Evolutionary conservation across 768 basidiomycete genomes (phyloP), one percentile per base, ranked within the genome.

Genomic region (Calocera cornea): DNA sequence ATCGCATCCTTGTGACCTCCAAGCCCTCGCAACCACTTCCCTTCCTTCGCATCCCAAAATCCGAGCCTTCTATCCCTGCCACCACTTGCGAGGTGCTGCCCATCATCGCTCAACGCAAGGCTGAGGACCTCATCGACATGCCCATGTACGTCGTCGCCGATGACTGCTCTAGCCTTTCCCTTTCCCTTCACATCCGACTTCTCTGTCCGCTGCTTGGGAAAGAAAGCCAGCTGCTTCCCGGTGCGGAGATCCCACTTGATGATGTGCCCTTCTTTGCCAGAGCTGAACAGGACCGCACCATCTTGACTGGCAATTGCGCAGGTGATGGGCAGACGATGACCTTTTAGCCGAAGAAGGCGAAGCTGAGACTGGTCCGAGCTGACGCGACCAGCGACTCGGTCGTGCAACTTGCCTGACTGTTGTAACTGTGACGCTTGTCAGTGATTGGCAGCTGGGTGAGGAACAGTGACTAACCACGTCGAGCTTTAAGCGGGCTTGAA

Each of bases 241-340:
- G 83, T 83, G 11, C 74, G 75, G 31, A 95, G 79, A 73, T 90
- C 84, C 89, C 90, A 93, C 75, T 92, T 90, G 66, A 88, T 82
- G 73, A 99, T 91, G 14, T 83, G 80, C 1, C 95, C 97, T 72
- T 95, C 92, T 75, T 99, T 99, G 10, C 89, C 89, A 0, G 93
- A 80, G 0, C 92, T 92, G 75, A 87, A 97, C n/a, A 98, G 82
- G 73, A 83, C 84, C 66, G 80, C 81, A 16, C 83, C 86, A 31
- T 89, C 85, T 64, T 87, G 83, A 1, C 91, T 87, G 1, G 87
- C 85, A 27, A 88, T 83, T 1, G 94, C 89, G 33, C 86, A 86
- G 1, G 97, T 95, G 12, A 93, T 83, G 8, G 91, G 83, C 66
- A 90, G 82, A 44, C 88, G 82, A 75, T 95, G 91, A 1, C 88